A percentile compares a stretch with the other conserved stretches of the same genome.
Evolutionary conservation across 108 stramenopile species (phyloP).

Genomic region (Nitzschia sp.): DNA sequence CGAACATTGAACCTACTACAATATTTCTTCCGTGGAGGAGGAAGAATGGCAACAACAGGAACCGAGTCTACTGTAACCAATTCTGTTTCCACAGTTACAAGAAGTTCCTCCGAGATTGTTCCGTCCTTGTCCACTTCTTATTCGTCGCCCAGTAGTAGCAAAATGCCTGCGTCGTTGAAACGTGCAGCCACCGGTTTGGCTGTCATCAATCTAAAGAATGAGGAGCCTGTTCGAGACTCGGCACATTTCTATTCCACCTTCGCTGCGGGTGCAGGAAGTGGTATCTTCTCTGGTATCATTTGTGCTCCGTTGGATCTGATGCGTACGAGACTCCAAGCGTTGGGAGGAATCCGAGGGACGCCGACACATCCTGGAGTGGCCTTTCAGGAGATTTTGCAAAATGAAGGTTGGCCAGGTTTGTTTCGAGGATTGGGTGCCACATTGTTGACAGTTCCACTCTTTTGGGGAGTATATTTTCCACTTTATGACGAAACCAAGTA

Average conservation of each 20-base stretch:
- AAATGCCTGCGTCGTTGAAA: no score
- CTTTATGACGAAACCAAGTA: conserved; percentile 56
- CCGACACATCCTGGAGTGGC: conserved; percentile 3
- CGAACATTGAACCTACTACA: no score
- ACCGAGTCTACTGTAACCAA: no score
- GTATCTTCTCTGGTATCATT: conserved; percentile 66
- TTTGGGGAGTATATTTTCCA: conserved; percentile 87
- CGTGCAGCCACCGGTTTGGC: background rate
- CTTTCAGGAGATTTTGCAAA: conserved; percentile 55
- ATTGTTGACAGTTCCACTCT: conserved; percentile 82
- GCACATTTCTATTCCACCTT: conserved; percentile 56
- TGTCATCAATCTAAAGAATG: background rate
- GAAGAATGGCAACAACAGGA: no score
- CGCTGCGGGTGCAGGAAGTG: conserved; percentile 81
- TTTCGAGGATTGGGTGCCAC: conserved; percentile 90
- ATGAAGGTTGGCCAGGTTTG: conserved; percentile 75
- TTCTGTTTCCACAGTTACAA: no score
- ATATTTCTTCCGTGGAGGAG: no score
- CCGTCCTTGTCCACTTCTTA: no score
- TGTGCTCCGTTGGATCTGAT: conserved; percentile 90
- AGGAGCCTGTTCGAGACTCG: conserved; percentile 28
- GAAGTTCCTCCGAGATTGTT: no score
- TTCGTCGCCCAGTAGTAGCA: no score
- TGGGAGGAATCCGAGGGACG: conserved; percentile 50
- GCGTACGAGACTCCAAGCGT: conserved; percentile 83